These are phyloP conservation scores for Phylloporus sp. DNA, from an alignment of 768 basidiomycete genomes.

Conservation along the genomic window DNA sequence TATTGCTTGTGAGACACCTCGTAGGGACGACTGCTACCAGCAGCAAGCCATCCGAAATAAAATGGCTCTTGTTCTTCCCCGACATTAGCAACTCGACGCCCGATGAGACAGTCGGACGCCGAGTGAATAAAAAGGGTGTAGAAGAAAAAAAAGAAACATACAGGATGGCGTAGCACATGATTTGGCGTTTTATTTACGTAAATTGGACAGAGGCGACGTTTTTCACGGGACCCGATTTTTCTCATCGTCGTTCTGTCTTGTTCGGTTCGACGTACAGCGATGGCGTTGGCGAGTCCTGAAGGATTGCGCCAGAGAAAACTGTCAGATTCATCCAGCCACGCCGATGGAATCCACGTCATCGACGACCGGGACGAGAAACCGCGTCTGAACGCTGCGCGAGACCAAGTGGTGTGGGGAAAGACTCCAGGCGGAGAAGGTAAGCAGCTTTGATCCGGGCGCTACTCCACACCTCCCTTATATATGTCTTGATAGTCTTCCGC, in stretches of 20 bases:
- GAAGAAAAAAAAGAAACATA: background rate
- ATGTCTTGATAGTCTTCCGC: constrained; percentile 63
- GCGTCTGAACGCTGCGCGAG: constrained; percentile 10
- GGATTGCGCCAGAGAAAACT: constrained; percentile 24
- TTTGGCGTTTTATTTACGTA: constrained; percentile 11
- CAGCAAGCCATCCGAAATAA: constrained; percentile 50
- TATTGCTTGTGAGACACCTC: constrained; percentile 49
- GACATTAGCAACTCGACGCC: constrained; percentile 47
- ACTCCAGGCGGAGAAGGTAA: constrained; percentile 75
- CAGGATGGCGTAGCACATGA: background rate
- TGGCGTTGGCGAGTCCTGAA: constrained; percentile 18
- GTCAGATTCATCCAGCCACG: background rate
- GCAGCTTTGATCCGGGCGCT: background rate
- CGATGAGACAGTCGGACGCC: constrained; percentile 39
- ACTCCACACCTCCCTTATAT: constrained; percentile 4
- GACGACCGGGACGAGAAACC: constrained; percentile 13
- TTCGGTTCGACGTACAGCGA: constrained; percentile 5
- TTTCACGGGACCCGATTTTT: background rate
- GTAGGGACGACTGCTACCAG: constrained; percentile 49
- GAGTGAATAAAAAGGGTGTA: constrained; percentile 44
- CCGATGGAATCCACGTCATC: constrained; percentile 1
- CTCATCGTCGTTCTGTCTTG: background rate
- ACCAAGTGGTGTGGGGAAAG: constrained; percentile 84
- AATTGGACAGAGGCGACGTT: background rate
- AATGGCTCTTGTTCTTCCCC: constrained; percentile 50